Percentiles rank a stretch among this genome's conserved stretches.
phyloP scores from a whole-genome alignment of 306 rosid genomes.

The Glycine soja region DNA sequence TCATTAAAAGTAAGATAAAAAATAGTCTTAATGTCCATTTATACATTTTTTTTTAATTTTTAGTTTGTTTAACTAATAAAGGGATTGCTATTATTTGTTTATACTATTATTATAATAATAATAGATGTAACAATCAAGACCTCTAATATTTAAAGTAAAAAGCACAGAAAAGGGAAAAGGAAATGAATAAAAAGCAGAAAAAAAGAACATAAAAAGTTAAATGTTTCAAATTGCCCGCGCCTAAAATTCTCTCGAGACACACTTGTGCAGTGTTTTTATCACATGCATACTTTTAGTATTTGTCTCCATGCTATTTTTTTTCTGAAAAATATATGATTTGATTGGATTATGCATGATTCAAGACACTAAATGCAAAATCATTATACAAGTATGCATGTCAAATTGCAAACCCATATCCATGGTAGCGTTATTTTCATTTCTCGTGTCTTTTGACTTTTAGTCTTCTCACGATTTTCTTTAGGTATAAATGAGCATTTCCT shows the following conservation, averaged over 20 bases:
- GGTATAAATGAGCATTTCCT: background rate
- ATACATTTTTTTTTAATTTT: too few relatives aligned
- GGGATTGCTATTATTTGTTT: background rate
- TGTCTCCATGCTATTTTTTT: background rate
- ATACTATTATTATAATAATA: too few relatives aligned
- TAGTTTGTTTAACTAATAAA: background rate
- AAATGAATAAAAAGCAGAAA: background rate
- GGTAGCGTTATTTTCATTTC: background rate
- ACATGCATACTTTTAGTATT: background rate
- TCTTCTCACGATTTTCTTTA: background rate
- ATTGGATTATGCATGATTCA: background rate
- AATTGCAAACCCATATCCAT: background rate
- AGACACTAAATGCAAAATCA: background rate
- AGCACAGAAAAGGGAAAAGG: background rate
- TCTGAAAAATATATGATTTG: background rate
- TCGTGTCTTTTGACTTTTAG: background rate
- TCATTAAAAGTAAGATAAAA: too few relatives aligned
- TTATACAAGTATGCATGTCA: background rate
- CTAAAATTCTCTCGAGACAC: background rate
- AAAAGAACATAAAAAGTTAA: background rate
- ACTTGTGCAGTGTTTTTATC: background rate
- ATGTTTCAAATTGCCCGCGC: conserved; percentile 5
- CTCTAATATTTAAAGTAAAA: background rate
- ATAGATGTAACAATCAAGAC: background rate
- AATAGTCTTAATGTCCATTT: too few relatives aligned